Evolutionary conservation across 2,329 filamentous ascomycete genomes (phyloP).

Genomic region (Corinectria fuckeliana): DNA sequence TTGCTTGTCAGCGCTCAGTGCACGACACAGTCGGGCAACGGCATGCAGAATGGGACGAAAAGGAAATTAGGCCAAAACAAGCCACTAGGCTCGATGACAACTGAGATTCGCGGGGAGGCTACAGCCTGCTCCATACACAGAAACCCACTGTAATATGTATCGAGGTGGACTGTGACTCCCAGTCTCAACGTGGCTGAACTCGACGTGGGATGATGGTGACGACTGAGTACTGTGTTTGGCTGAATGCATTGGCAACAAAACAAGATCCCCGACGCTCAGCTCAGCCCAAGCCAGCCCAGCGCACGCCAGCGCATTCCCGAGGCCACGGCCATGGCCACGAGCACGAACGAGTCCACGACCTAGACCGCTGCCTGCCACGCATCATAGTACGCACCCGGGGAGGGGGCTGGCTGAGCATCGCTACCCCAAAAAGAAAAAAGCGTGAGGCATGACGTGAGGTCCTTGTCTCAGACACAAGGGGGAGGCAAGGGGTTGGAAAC

Average conservation of each 20-base stretch:
- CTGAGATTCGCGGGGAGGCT: constrained; percentile 18
- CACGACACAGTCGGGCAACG: constrained; percentile 20
- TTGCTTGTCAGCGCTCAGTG: constrained; percentile 36
- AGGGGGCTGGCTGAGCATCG: constrained; percentile 1
- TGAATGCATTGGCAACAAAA: neutral
- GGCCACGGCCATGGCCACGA: neutral
- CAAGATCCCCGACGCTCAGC: neutral
- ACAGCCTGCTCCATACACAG: neutral
- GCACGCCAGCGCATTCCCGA: constrained; percentile 10
- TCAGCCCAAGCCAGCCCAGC: constrained; percentile 3
- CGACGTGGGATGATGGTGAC: neutral
- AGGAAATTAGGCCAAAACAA: constrained; percentile 37
- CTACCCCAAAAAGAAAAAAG: neutral
- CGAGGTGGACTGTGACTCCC: no score
- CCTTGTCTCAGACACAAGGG: constrained; percentile 30
- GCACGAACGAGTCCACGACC: neutral
- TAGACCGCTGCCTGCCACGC: neutral
- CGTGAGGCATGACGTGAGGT: constrained; percentile 8
- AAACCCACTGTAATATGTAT: neutral
- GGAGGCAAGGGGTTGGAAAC: constrained; percentile 30
- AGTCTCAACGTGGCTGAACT: neutral
- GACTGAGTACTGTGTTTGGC: neutral
- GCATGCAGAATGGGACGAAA: constrained; percentile 35
- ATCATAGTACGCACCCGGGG: neutral
- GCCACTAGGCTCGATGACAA: constrained; percentile 32